Evolutionary conservation across 352 stramenopile species (phyloP).

Genomic region (Pythium guiyangense): DNA sequence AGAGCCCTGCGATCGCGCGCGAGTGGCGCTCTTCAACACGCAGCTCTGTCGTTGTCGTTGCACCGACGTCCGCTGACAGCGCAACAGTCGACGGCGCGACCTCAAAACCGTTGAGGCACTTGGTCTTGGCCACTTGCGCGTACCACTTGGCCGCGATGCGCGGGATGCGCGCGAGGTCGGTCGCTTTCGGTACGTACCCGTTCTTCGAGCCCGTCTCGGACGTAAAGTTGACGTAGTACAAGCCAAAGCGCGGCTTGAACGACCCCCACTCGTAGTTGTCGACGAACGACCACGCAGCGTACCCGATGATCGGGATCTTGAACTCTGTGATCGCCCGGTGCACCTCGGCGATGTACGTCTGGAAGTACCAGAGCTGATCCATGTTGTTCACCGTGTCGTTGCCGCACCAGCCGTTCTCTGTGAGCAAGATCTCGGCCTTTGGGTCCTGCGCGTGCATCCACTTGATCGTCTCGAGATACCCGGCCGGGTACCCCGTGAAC

Average conservation of each 20-base stretch:
- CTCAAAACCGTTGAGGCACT: constrained; percentile 38
- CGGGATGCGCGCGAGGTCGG: constrained; percentile 31
- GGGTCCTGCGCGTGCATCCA: constrained; percentile 58
- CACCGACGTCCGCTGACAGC: background rate
- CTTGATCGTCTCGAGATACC: constrained; percentile 57
- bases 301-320: constrained; percentile 81
- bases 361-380: constrained; percentile 58
- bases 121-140: constrained; percentile 39
- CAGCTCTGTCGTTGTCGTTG: background rate
- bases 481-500: constrained; percentile 40
- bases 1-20: background rate
- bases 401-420: constrained; percentile 63
- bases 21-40: background rate
- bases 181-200: constrained; percentile 15
- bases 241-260: constrained; percentile 48
- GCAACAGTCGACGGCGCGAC: too few relatives aligned
- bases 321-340: constrained; percentile 50
- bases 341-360: constrained; percentile 50
- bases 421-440: constrained; percentile 47
- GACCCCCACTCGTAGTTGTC: constrained; percentile 95
- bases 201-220: constrained; percentile 21
- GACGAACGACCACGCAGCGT: constrained; percentile 92
- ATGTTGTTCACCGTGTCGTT: constrained; percentile 43
- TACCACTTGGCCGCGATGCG: constrained; percentile 56
- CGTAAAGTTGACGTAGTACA: constrained; percentile 56